phyloP scores from a whole-genome alignment of 2,329 filamentous ascomycete genomes.

The Nothopassalora personata region DNA sequence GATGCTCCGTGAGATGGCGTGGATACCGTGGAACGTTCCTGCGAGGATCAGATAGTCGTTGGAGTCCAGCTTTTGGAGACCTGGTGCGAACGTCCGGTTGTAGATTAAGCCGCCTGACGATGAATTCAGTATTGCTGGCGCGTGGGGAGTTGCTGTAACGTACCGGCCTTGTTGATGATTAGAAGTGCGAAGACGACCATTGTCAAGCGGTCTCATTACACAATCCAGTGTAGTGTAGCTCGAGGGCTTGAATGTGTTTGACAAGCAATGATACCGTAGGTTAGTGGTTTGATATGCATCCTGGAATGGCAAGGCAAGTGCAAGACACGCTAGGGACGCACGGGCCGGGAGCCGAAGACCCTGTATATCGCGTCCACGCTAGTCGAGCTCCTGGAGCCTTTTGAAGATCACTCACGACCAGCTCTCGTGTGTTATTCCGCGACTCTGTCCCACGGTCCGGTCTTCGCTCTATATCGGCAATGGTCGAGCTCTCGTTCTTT shows the following conservation, averaged over 20 bases:
- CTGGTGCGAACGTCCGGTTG: conserved; percentile 87
- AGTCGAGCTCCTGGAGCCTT: not conserved
- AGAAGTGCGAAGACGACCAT: conserved; percentile 95
- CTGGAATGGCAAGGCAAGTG: not conserved
- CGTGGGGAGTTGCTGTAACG: conserved; percentile 31
- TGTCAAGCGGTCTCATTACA: not conserved
- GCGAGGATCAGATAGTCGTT: conserved; percentile 97
- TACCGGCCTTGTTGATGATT: conserved; percentile 92
- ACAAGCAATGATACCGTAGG: not conserved
- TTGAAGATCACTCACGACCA: not conserved
- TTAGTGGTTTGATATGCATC: not conserved
- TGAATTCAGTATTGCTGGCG: not conserved
- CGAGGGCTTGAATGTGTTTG: not conserved
- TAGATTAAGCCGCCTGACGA: conserved; percentile 68
- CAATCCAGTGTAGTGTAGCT: not conserved
- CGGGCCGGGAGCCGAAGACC: not conserved
- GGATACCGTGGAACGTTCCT: conserved; percentile 86
- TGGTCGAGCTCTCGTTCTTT: not conserved
- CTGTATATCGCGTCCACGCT: not conserved
- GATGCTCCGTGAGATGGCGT: conserved; percentile 58
- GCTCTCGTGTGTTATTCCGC: not conserved
- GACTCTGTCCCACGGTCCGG: not conserved
- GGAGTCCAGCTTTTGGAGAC: conserved; percentile 78
- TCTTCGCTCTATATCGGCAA: not conserved
- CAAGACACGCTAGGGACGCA: not conserved